These are phyloP conservation scores for Chlorella sp. DNA, from an alignment of 139 green algal genomes.

Conservation along the genomic window DNA sequence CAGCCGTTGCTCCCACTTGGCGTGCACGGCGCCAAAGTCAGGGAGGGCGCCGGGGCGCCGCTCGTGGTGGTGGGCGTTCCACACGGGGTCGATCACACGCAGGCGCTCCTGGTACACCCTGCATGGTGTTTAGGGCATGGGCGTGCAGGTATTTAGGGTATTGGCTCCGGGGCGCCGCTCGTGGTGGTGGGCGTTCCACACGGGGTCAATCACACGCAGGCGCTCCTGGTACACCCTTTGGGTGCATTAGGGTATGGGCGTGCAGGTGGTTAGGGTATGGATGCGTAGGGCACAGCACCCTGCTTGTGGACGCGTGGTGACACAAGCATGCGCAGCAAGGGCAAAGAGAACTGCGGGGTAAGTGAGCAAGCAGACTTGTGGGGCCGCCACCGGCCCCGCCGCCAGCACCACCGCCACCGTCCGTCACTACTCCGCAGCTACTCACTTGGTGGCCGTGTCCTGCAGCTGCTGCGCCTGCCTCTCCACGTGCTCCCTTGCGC, in stretches of 20 bases:
- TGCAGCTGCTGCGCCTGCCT: constrained; percentile 2
- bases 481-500: constrained; percentile 10
- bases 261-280: too few species aligned
- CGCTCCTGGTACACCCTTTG: constrained; percentile 25
- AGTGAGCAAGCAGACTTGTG: too few species aligned
- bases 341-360: too few species aligned
- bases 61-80: constrained; percentile 26
- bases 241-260: too few species aligned
- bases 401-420: constrained; percentile 1
- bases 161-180: constrained; percentile 20
- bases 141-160: too few species aligned
- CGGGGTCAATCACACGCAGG: constrained; percentile 26
- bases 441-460: constrained; percentile 4
- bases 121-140: too few species aligned
- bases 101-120: constrained; percentile 26
- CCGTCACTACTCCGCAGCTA: not conserved
- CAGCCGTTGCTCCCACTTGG: constrained; percentile 11
- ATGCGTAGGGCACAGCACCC: too few species aligned
- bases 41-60: constrained; percentile 28
- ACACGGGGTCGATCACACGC: constrained; percentile 24
- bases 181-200: constrained; percentile 27
- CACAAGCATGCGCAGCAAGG: too few species aligned
- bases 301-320: too few species aligned
- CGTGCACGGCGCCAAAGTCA: constrained; percentile 26
- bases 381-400: too few species aligned